A percentile compares a stretch with the other conserved stretches of the same genome.
Conservation (phyloP, 768 basidiomycete genomes). For the Boletales sp. region DNA sequence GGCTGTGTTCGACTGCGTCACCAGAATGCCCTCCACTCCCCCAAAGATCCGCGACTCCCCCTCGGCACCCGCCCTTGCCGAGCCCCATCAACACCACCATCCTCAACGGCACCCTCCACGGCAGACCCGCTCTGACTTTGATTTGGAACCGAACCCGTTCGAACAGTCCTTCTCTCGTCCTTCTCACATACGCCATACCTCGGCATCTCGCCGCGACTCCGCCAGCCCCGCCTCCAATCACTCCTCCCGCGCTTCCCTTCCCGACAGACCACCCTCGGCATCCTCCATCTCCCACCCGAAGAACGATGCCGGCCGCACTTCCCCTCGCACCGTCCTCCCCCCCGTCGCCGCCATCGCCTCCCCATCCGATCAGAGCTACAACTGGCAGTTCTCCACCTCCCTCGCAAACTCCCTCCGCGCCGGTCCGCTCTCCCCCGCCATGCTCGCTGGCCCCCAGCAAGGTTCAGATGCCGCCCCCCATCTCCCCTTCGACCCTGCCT, state of each 20-base stretch:
- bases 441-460: slow-evolving; percentile 85
- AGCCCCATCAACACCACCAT: slow-evolving; percentile 4
- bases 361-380: slow-evolving; percentile 44
- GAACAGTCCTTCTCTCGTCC: slow-evolving; percentile 86
- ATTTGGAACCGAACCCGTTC: slow-evolving; percentile 88
- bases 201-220: slow-evolving; percentile 31
- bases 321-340: slow-evolving; percentile 75
- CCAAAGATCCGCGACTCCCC: slow-evolving; percentile 36
- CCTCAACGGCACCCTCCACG: slow-evolving; percentile 25
- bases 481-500: slow-evolving; percentile 61
- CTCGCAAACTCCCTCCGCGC: slow-evolving; percentile 79
- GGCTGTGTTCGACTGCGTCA: slow-evolving; percentile 23
- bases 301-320: slow-evolving; percentile 27
- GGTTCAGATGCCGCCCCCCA: slow-evolving; percentile 35
- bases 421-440: slow-evolving; percentile 93
- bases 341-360: slow-evolving; percentile 76
- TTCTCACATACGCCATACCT: slow-evolving; percentile 48
- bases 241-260: slow-evolving; percentile 34
- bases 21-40: slow-evolving; percentile 25
- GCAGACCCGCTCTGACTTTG: slow-evolving; percentile 63
- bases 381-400: slow-evolving; percentile 62
- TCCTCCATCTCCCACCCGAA: slow-evolving; percentile 23
- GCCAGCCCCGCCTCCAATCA: slow-evolving; percentile 33
- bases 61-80: slow-evolving; percentile 12
- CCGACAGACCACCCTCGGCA: slow-evolving; percentile 33